Evolutionary conservation across 805 yeast genomes (phyloP), one percentile per base, ranked within the genome.

Genomic region (Kuraishia molischiana): DNA sequence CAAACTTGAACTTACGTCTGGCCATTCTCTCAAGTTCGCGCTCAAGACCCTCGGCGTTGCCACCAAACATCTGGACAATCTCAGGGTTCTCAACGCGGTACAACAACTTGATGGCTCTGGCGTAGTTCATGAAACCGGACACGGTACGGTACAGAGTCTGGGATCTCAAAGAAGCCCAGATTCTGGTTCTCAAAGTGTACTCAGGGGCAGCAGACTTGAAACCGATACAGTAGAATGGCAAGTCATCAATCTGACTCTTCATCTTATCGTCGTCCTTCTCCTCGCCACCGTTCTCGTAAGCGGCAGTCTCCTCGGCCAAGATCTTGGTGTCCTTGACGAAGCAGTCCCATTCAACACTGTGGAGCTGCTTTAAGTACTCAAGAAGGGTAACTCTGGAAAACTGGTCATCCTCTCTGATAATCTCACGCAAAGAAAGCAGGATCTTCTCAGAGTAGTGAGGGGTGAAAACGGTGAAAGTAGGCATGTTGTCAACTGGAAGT

Each of bases 401-500:
- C 65, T 87, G 95, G 57, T 89, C 96, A 61, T 92, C 97, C 66
- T 90, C 97, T 55, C 95, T 81, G 51, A 92, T 90, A 56, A 92
- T 87, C 63, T 90, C 98, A 59, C 94, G 82, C 53, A 92, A 69
- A n/a, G 96, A 85, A 36, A 90, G 67, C 50, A 89, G 69, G 44
- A 90, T 90, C 77, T 87, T 90, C 67, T 90, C 98, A 47, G 92
- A 72, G 64, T 90, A 90, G 62, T 90, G 98, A 54, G 98, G 97
- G 49, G 90, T 83, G 62, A 90, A 69, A 18, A 92, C 97, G 29
- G 98, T 89, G 63, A 92, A 92, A 10, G 97, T 90, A 47, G 99
- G 99, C 98, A 92, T 92, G 72, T 90, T 90, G 64, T 92, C 98
- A 50, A 94, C 97, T 32, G 99, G 98, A 57, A 92, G 72, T 44